Base-by-base conservation (phyloP, 108 stramenopile species). In the Discostella stelligeroides region DNA sequence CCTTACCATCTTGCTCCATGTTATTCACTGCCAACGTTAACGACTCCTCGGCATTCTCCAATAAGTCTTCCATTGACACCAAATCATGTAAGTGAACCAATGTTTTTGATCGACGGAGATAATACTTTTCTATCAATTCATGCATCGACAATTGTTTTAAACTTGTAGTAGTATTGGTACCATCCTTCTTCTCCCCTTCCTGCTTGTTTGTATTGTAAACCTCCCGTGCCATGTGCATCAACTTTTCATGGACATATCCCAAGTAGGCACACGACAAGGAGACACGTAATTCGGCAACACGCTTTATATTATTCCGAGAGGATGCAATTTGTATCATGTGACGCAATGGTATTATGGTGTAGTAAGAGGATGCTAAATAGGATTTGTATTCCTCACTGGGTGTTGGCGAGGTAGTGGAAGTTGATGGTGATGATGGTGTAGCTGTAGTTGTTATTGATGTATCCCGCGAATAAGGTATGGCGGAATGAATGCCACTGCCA, bases 301-400 rank as follows among this genome's bases (percentile, higher is more conserved):
- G 80, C 56, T 84, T 86, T 1, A 37, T 48, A 67, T 91, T 91
- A 1, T 67, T 68, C 66, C 87, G 88, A 20, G 58, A 60, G 38
- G 57, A 21, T 18, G 90, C 90, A 47, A 91, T 87, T 21, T 81
- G 83, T 8, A 76, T 68, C 60, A 88, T 70, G 34, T 87, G 66
- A 37, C 65, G 54, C 18, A 91, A 50, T 0, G 88, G 83, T 8
- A 81, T 17, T 10, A 77, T 68, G 7, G 84, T 72, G 34, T 80
- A n/a, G n/a, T n/a, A n/a, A n/a, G n/a, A 69, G 37, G 68, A 39
- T 20, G 70, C 71, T 7, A 23, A 28, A 34, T 81, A 63, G 18
- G 42, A 39, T 18, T 41, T 47, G 37, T 60, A 43, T 20, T 60
- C 46, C 15, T 21, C 23, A 28, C 20, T 2, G 18, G 63, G 21